These are phyloP conservation scores for Elsinoe perseae DNA, from an alignment of 2,329 filamentous ascomycete genomes.

Conservation along the genomic window DNA sequence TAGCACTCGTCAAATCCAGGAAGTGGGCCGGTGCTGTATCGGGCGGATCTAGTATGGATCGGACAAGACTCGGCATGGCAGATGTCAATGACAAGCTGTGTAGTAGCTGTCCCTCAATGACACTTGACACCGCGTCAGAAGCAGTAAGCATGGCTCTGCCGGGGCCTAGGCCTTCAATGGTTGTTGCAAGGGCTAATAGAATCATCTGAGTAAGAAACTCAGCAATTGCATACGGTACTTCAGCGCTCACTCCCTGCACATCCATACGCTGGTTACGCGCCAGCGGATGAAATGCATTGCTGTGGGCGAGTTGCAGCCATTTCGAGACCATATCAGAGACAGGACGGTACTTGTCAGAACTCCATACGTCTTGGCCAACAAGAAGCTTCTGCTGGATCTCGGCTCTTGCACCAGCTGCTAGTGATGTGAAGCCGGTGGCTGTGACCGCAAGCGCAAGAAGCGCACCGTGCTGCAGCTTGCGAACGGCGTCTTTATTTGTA, in stretches of 20 bases:
- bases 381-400: not conserved
- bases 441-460: not conserved
- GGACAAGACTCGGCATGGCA: not conserved
- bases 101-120: not conserved
- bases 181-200: not conserved
- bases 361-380: not conserved
- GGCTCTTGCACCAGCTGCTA: not conserved
- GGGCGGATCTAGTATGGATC: not conserved
- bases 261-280: not conserved
- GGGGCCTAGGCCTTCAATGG: not conserved
- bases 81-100: not conserved
- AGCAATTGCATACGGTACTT: conserved; percentile 3
- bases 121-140: not conserved
- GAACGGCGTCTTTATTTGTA: not conserved
- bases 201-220: not conserved
- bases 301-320: not conserved
- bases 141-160: not conserved
- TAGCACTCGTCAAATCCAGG: not conserved
- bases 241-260: not conserved
- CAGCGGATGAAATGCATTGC: not conserved
- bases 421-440: not conserved
- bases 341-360: not conserved
- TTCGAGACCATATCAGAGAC: not conserved
- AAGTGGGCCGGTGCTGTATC: not conserved
- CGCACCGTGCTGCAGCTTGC: conserved; percentile 1